These are phyloP conservation scores for Melampsora americana DNA, from an alignment of 1,284 basidiomycete genomes.

Conservation along the genomic window DNA sequence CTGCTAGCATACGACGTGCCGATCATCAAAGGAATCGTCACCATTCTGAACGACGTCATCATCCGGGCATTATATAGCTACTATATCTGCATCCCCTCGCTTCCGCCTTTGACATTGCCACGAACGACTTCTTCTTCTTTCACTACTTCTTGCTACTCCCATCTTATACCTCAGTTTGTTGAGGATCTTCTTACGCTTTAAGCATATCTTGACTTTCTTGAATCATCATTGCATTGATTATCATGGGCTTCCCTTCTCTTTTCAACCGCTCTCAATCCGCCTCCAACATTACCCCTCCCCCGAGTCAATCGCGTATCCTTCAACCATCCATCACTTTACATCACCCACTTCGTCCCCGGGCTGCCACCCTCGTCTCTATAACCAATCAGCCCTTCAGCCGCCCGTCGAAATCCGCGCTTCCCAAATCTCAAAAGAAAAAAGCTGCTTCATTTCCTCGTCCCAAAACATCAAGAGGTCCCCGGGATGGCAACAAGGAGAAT, in stretches of 20 bases:
- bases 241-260: neutral
- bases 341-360: neutral
- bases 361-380: neutral
- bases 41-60: too few relatives aligned
- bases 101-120: too few relatives aligned
- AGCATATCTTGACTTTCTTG: too few relatives aligned
- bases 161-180: too few relatives aligned
- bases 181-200: too few relatives aligned
- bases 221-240: too few relatives aligned
- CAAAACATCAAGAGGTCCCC: neutral
- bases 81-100: too few relatives aligned
- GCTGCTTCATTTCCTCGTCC: neutral
- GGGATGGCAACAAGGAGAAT: neutral
- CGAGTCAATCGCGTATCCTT: neutral
- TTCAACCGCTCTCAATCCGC: neutral
- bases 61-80: too few relatives aligned
- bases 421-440: neutral
- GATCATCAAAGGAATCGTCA: too few relatives aligned
- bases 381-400: neutral
- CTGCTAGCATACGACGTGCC: too few relatives aligned
- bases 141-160: too few relatives aligned
- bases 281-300: neutral
- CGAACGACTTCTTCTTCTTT: too few relatives aligned
- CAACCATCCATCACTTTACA: neutral
- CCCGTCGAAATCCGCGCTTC: neutral